Percentiles rank a stretch among this genome's conserved stretches.
These are phyloP conservation scores for Pyricularia grisea DNA, from an alignment of 2,329 filamentous ascomycete species.

Conservation along the genomic window DNA sequence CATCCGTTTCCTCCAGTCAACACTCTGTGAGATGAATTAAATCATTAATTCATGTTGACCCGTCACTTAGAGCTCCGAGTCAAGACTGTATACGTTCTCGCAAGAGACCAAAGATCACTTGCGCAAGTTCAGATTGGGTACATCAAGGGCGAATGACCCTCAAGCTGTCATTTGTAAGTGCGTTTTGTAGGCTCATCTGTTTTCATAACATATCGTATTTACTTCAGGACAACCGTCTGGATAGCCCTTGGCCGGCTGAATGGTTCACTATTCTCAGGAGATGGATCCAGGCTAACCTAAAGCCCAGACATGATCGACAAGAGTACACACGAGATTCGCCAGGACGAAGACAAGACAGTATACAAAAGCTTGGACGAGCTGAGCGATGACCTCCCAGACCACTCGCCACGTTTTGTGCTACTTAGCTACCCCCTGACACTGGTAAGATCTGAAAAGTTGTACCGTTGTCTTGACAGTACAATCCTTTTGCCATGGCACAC, in stretches of 20 bases:
- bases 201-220: not conserved
- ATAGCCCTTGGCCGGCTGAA: not conserved
- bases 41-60: not conserved
- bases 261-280: not conserved
- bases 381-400: constrained; percentile 83
- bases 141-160: constrained; percentile 74
- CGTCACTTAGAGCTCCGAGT: constrained; percentile 56
- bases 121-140: constrained; percentile 88
- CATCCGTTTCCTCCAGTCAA: not conserved
- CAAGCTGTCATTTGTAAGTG: constrained; percentile 91
- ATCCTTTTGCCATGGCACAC: not conserved
- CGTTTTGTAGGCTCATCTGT: constrained; percentile 15
- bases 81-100: constrained; percentile 86
- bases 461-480: not conserved
- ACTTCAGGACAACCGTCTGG: not conserved
- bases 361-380: constrained; percentile 77
- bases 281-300: not conserved
- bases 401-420: constrained; percentile 80
- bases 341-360: constrained; percentile 64
- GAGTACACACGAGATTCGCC: constrained; percentile 79
- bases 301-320: constrained; percentile 69
- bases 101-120: constrained; percentile 81
- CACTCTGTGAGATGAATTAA: not conserved
- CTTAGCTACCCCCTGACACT: constrained; percentile 85
- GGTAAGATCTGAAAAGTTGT: constrained; percentile 35